Evolutionary conservation across 1,284 basidiomycete genomes (phyloP).

Genomic region (Pholiota adiposa): DNA sequence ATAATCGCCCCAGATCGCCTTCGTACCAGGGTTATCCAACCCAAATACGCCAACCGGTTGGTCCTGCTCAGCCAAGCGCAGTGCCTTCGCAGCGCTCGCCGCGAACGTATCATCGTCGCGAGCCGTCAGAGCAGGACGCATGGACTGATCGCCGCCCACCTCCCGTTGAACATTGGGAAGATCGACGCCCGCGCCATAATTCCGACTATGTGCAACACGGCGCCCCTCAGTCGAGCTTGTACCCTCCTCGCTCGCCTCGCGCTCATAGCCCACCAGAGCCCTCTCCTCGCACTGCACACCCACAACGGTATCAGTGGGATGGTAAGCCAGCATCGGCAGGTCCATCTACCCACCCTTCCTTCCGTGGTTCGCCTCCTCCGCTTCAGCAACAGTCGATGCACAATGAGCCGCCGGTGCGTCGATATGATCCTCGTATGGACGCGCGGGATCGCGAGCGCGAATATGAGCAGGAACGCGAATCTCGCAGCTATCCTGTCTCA

Average conservation of each 20-base stretch:
- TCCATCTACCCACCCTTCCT: conserved; percentile 29
- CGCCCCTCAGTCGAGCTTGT: conserved; percentile 35
- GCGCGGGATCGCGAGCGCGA: conserved; percentile 38
- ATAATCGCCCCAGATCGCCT: conserved; percentile 53
- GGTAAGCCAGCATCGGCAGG: conserved; percentile 35
- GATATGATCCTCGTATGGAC: conserved; percentile 48
- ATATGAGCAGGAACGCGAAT: conserved; percentile 36
- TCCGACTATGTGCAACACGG: conserved; percentile 48
- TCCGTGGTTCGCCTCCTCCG: conserved; percentile 34
- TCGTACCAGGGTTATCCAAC: conserved; percentile 50
- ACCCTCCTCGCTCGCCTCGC: conserved; percentile 46
- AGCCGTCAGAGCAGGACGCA: conserved; percentile 43
- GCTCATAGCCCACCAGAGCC: conserved; percentile 51
- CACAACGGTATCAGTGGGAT: conserved; percentile 48
- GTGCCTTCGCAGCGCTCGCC: conserved; percentile 57
- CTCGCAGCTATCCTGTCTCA: conserved; percentile 37
- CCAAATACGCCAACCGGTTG: conserved; percentile 50
- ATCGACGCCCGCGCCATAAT: conserved; percentile 47
- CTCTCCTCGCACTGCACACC: conserved; percentile 57
- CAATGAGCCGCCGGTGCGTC: conserved; percentile 33
- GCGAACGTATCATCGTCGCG: conserved; percentile 43
- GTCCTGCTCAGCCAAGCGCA: conserved; percentile 52
- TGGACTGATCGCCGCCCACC: conserved; percentile 57
- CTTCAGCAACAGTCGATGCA: conserved; percentile 30
- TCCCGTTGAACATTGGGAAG: conserved; percentile 49